These are phyloP conservation scores for Asterophora lycoperdoides DNA, from an alignment of 768 basidiomycete genomes.

Conservation along the genomic window DNA sequence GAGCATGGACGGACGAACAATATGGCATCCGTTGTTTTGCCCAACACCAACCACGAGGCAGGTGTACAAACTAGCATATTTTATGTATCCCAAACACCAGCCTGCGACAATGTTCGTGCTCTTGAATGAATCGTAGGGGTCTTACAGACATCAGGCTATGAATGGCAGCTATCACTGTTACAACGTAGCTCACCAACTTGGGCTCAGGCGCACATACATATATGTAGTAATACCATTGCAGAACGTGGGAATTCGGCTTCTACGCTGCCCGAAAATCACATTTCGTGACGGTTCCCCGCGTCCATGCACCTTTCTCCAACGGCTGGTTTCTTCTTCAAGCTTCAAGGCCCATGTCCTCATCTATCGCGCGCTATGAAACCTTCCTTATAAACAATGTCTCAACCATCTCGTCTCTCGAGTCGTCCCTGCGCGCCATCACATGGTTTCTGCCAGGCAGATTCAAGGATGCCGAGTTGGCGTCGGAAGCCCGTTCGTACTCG, in stretches of 20 bases:
- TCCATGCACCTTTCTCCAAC: constrained; percentile 4
- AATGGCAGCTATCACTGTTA: too few species aligned
- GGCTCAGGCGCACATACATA: too few species aligned
- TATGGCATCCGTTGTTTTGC: constrained; percentile 11
- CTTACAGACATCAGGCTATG: not conserved
- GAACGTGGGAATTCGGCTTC: constrained; percentile 9
- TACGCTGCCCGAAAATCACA: constrained; percentile 18
- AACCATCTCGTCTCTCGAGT: constrained; percentile 85
- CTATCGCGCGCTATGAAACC: constrained; percentile 70
- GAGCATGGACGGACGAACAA: constrained; percentile 7
- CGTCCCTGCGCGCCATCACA: constrained; percentile 80
- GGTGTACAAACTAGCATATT: constrained; percentile 6
- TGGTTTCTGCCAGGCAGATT: constrained; percentile 97
- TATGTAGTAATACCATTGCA: too few species aligned
- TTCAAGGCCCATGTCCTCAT: constrained; percentile 48
- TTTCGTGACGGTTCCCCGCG: constrained; percentile 5
- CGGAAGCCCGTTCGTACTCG: constrained; percentile 79
- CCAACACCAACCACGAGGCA: too few species aligned
- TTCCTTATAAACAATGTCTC: constrained; percentile 84
- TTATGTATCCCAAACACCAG: too few species aligned
- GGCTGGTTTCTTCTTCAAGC: constrained; percentile 4
- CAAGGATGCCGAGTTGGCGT: constrained; percentile 94
- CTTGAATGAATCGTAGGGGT: not conserved
- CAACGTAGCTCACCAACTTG: too few species aligned
- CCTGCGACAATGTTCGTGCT: not conserved